Evolutionary conservation across 441 rosid species (phyloP), one percentile per base, ranked within the genome.

Genomic region (Eutrema salsugineum): DNA sequence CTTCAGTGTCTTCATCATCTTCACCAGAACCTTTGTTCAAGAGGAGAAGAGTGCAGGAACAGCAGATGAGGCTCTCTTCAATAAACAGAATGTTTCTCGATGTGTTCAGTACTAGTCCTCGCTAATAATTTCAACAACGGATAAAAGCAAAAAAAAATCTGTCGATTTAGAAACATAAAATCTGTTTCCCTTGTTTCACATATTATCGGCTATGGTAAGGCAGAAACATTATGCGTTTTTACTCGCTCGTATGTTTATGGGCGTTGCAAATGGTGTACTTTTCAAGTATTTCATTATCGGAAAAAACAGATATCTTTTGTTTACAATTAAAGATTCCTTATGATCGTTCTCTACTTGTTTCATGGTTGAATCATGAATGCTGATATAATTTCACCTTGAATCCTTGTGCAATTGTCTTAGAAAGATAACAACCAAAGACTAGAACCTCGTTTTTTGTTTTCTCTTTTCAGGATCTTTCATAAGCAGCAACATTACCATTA

Each of bases 31-130:
- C 83, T 63, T 72, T 42, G 70, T 65, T 83, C 80, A 91, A 91
- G 80, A 85, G 90, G 80, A 87, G 82, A 71, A 88, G 91, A 75
- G 70, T 81, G 51, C 87, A 86, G 43, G 88, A 87, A 63, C 90
- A 89, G 80, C 89, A 88, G 81, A 85, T 86, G 89, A 84, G 76
- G 63, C 62, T 91, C 76, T 84, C 93, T 56, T 82, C 85, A 32
- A 67, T 81, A 66, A 88, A 84, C 65, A 82, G 84, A 82, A 80
- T 85, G 82, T 70, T 64, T 49, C 60, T 70, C 27, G 62, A 48
- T 48, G 72, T 65, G 68, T 83, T 86, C 79, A 73, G 82, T 79
- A 86, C 78, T 80, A 88, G 90, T 79, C 93, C 87, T 76, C 87
- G 40, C 81, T 87, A 81, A 78, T 78, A 70, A 68, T 77, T 14